Evolutionary conservation across 2,329 filamentous ascomycete species (phyloP).

Genomic region (Endothia cerciana): DNA sequence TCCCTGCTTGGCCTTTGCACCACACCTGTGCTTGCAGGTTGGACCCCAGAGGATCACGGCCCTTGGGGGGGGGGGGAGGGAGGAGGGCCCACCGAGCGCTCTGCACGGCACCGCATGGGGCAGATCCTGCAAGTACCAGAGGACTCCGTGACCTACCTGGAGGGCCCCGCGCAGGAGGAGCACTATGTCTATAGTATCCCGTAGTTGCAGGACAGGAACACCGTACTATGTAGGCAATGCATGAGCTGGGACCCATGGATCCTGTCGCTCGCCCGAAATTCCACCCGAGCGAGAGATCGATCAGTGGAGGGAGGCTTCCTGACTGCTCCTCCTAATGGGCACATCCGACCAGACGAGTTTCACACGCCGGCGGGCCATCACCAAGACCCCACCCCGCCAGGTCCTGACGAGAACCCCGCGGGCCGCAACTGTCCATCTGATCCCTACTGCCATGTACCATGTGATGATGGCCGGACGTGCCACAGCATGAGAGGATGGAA

Average conservation of each 20-base stretch:
- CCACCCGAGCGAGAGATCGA: neutral
- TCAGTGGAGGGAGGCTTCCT: neutral
- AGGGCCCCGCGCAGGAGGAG: neutral
- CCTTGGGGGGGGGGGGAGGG: too few relatives aligned
- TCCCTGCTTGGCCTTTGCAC: constrained; percentile 1
- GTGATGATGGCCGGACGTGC: too few relatives aligned
- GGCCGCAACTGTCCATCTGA: too few relatives aligned
- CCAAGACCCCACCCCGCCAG: neutral
- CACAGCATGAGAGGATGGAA: too few relatives aligned
- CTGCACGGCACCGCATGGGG: constrained; percentile 5
- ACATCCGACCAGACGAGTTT: neutral
- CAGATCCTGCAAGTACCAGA: constrained; percentile 6
- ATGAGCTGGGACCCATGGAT: constrained; percentile 6
- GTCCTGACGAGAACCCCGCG: too few relatives aligned
- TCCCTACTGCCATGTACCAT: neutral
- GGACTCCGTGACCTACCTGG: neutral
- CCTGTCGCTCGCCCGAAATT: neutral
- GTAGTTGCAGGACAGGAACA: neutral
- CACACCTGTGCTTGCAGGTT: neutral
- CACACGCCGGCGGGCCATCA: neutral
- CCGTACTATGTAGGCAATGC: neutral
- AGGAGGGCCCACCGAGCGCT: neutral
- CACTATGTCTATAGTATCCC: neutral
- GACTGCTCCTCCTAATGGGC: neutral
- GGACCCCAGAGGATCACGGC: neutral